A percentile compares a stretch with the other conserved stretches of the same genome.
Conservation (phyloP, 805 yeast species). For the Hanseniaspora guilliermondii region DNA sequence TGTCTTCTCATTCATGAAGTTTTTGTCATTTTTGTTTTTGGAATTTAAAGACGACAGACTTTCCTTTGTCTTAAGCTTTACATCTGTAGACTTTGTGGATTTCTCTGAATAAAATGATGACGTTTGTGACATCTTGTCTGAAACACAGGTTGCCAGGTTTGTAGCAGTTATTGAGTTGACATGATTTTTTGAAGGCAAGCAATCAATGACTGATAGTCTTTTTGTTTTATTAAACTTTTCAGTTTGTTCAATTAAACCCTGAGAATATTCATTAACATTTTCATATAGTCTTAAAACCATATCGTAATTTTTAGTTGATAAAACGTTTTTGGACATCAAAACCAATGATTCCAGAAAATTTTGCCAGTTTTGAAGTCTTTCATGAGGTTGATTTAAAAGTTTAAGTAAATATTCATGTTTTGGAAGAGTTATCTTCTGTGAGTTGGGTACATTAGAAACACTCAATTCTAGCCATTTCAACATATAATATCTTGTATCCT, state of each 20-base stretch:
- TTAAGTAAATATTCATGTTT: slow-evolving; percentile 24
- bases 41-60: not conserved
- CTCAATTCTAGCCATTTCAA: slow-evolving; percentile 29
- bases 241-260: not conserved
- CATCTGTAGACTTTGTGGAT: not conserved
- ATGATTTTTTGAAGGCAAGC: not conserved
- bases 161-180: not conserved
- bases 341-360: slow-evolving; percentile 13
- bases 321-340: not conserved
- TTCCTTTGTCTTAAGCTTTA: not conserved
- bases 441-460: not conserved
- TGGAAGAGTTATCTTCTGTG: slow-evolving; percentile 17
- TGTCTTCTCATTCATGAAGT: not conserved
- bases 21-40: not conserved
- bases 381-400: slow-evolving; percentile 26
- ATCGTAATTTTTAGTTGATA: not conserved
- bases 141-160: not conserved
- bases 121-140: not conserved
- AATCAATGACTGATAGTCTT: not conserved
- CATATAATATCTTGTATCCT: slow-evolving; percentile 17
- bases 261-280: not conserved
- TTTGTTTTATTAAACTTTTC: not conserved
- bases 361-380: slow-evolving; percentile 24
- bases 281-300: not conserved
- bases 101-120: not conserved